Conservation (phyloP, 495 filamentous ascomycete genomes). For the Aspergillus coremiiformis region DNA sequence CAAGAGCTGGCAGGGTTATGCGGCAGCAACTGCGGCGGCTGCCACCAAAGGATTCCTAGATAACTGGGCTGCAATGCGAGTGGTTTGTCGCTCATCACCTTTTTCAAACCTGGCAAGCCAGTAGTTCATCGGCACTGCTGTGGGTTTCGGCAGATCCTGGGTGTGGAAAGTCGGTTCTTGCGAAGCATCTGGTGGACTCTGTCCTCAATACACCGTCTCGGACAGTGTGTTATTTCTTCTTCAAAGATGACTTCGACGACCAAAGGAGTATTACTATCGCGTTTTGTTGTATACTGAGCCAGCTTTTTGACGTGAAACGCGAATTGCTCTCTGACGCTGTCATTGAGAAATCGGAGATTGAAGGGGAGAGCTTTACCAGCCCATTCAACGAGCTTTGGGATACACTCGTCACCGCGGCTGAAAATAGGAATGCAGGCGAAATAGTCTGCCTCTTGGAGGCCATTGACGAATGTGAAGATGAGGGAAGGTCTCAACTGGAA, state of each 20-base stretch:
- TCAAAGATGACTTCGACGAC: conserved; percentile 46
- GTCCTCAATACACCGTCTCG: conserved; percentile 1
- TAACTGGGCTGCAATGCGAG: conserved; percentile 15
- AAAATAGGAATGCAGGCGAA: conserved; percentile 32
- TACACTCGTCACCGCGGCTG: conserved; percentile 26
- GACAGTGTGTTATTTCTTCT: conserved; percentile 48
- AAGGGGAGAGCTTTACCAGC: conserved; percentile 24
- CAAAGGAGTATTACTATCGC: conserved; percentile 34
- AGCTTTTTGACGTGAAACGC: conserved; percentile 33
- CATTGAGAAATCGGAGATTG: conserved; percentile 19
- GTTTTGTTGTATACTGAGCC: conserved; percentile 40
- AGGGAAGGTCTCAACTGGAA: conserved; percentile 11
- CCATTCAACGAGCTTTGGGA: conserved; percentile 35
- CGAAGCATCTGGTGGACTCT: conserved; percentile 38
- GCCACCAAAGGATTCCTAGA: not conserved
- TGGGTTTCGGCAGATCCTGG: conserved; percentile 50
- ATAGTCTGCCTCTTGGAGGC: conserved; percentile 46
- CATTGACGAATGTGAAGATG: conserved; percentile 30
- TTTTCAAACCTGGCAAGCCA: conserved; percentile 14
- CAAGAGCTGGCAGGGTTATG: conserved; percentile 1
- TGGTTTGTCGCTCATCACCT: conserved; percentile 23
- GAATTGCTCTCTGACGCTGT: conserved; percentile 25
- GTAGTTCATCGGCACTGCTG: conserved; percentile 20
- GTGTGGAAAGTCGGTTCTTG: conserved; percentile 49
- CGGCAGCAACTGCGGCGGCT: conserved; percentile 1